Evolutionary conservation across 1,139 yeast species (phyloP).

Genomic region (Nakaseomyces bracarensis): DNA sequence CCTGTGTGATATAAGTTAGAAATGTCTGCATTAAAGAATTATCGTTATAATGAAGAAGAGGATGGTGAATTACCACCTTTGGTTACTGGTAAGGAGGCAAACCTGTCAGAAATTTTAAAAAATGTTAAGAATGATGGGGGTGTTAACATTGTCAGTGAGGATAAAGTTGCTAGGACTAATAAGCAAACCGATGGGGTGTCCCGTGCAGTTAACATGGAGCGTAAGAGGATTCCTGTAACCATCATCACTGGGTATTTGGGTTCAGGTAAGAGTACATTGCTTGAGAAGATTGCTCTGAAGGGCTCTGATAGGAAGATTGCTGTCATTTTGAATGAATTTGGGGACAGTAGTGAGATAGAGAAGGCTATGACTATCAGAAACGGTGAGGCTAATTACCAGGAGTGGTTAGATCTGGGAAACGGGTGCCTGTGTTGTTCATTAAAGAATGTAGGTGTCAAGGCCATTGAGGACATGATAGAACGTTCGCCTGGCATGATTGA

Average conservation of each 20-base stretch:
- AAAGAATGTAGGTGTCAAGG: constrained; percentile 87
- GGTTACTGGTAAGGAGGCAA: constrained; percentile 37
- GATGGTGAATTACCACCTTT: constrained; percentile 47
- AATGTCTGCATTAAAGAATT: constrained; percentile 30
- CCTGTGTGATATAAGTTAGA: too few relatives aligned
- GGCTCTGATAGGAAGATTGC: constrained; percentile 62
- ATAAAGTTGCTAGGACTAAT: constrained; percentile 27
- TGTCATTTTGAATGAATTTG: constrained; percentile 84
- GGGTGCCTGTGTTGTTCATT: constrained; percentile 97
- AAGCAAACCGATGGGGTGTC: constrained; percentile 22
- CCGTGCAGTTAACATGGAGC: constrained; percentile 14
- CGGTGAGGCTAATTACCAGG: constrained; percentile 57
- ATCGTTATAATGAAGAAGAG: constrained; percentile 25
- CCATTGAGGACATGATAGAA: constrained; percentile 80
- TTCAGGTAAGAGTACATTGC: constrained; percentile 83
- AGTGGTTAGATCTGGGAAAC: constrained; percentile 93
- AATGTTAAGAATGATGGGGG: constrained; percentile 27
- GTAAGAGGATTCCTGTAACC: constrained; percentile 76
- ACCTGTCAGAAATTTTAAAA: constrained; percentile 21
- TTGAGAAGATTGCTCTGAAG: constrained; percentile 62
- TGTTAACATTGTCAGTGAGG: constrained; percentile 23
- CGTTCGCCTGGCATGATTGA: constrained; percentile 70
- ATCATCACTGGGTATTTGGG: constrained; percentile 93
- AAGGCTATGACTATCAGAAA: constrained; percentile 73
- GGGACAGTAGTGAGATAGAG: constrained; percentile 83